Percentiles rank a stretch among this genome's conserved stretches.
Evolutionary conservation across 352 stramenopile species (phyloP).

Genomic region (Peronospora farinosa): DNA sequence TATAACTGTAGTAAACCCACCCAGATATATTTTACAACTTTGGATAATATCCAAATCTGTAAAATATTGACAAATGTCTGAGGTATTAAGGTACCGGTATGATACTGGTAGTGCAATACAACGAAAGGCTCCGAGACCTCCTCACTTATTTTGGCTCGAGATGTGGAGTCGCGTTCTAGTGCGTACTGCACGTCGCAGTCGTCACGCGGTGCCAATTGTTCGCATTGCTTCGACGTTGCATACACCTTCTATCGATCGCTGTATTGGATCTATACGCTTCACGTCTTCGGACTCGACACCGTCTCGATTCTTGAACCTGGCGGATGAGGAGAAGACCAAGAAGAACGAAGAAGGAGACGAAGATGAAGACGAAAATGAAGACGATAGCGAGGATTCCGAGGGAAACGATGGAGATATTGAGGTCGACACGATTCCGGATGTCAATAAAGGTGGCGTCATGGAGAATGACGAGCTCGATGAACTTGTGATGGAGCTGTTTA

Average conservation of each 20-base stretch:
- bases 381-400: constrained; percentile 32
- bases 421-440: constrained; percentile 48
- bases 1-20: neutral
- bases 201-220: constrained; percentile 5
- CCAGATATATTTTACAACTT: no score
- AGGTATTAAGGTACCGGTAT: neutral
- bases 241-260: constrained; percentile 1
- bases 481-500: constrained; percentile 71
- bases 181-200: constrained; percentile 15
- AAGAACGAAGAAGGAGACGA: constrained; percentile 22
- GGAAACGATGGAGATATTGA: constrained; percentile 58
- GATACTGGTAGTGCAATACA: constrained; percentile 1
- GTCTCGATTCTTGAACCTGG: constrained; percentile 73
- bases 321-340: constrained; percentile 50
- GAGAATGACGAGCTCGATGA: constrained; percentile 69
- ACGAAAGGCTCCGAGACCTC: constrained; percentile 18
- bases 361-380: constrained; percentile 17
- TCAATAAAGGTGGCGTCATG: constrained; percentile 64
- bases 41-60: no score
- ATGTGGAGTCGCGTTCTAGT: constrained; percentile 20
- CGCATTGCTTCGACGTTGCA: constrained; percentile 4
- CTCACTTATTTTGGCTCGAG: constrained; percentile 20
- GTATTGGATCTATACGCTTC: constrained; percentile 17
- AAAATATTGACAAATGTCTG: no score
- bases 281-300: constrained; percentile 24